Conservation (phyloP, 768 basidiomycete species). For the Rhizopogon sp. region DNA sequence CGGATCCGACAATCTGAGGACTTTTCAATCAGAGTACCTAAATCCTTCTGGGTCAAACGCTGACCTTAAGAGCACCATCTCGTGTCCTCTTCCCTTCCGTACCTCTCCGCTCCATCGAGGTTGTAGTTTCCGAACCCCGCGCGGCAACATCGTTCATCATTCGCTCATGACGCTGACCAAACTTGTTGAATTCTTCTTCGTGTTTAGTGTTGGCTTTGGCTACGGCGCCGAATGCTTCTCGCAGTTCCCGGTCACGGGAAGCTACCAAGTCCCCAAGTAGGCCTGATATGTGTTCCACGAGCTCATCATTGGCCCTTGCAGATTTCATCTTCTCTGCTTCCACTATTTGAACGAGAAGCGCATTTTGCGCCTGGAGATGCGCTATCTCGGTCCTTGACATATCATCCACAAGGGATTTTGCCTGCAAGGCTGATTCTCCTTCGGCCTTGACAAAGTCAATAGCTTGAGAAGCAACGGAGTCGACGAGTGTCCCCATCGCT, state of each 20-base stretch:
- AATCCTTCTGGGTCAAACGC: neutral
- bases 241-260: constrained; percentile 62
- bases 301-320: constrained; percentile 62
- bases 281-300: constrained; percentile 70
- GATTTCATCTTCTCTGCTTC: constrained; percentile 63
- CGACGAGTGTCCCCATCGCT: constrained; percentile 53
- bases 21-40: constrained; percentile 8
- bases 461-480: constrained; percentile 54
- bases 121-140: constrained; percentile 37
- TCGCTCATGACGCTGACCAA: constrained; percentile 45
- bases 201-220: constrained; percentile 52
- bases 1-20: constrained; percentile 35
- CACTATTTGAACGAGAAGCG: constrained; percentile 52
- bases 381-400: constrained; percentile 49
- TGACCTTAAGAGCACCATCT: constrained; percentile 58
- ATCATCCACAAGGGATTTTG: constrained; percentile 43
- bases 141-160: constrained; percentile 36
- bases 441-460: constrained; percentile 53
- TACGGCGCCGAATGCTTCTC: constrained; percentile 49
- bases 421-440: constrained; percentile 42
- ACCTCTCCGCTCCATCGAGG: constrained; percentile 38
- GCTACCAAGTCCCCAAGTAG: constrained; percentile 68
- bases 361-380: constrained; percentile 69
- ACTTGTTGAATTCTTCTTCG: constrained; percentile 43
- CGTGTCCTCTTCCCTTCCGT: constrained; percentile 49